Percentiles rank a stretch among this genome's conserved stretches.
These are phyloP conservation scores for Antarctomyces pellizariae DNA, from an alignment of 495 filamentous ascomycete genomes.

Conservation along the genomic window DNA sequence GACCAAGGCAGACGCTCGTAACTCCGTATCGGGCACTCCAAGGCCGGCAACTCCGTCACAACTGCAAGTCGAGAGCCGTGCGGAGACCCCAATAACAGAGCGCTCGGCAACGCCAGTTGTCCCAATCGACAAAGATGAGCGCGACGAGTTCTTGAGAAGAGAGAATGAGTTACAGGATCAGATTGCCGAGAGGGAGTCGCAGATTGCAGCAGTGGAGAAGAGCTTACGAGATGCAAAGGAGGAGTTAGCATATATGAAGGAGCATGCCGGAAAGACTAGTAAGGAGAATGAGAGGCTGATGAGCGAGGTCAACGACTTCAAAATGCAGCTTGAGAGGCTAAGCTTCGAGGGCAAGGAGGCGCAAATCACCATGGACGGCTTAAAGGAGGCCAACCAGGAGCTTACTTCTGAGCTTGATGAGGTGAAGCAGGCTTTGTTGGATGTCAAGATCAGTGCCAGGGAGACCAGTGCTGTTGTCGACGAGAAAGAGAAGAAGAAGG, in stretches of 20 bases:
- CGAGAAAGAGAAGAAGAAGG: conserved; percentile 96
- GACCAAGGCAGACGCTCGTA: conserved; percentile 33
- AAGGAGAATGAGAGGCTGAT: conserved; percentile 73
- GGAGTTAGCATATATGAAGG: conserved; percentile 59
- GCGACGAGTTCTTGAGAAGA: conserved; percentile 81
- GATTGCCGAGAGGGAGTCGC: conserved; percentile 73
- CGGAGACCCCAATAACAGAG: conserved; percentile 48
- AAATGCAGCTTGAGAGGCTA: conserved; percentile 88
- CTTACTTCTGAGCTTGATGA: conserved; percentile 81
- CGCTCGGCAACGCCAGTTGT: conserved; percentile 72
- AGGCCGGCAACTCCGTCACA: conserved; percentile 68
- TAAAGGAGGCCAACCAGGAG: conserved; percentile 88
- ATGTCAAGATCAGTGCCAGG: conserved; percentile 86
- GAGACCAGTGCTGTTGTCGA: conserved; percentile 71
- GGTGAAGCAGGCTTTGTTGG: conserved; percentile 86
- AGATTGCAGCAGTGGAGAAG: conserved; percentile 54
- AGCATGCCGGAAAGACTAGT: conserved; percentile 52
- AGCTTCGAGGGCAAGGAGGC: conserved; percentile 93
- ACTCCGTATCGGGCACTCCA: too few relatives aligned
- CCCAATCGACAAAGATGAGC: conserved; percentile 82
- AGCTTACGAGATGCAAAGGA: conserved; percentile 57
- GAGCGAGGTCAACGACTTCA: conserved; percentile 68
- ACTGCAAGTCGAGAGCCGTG: conserved; percentile 50
- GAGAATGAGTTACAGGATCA: conserved; percentile 97
- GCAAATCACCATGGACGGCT: conserved; percentile 86